Base-by-base conservation (phyloP, 2,329 filamentous ascomycete genomes). In the Nemania abortiva region DNA sequence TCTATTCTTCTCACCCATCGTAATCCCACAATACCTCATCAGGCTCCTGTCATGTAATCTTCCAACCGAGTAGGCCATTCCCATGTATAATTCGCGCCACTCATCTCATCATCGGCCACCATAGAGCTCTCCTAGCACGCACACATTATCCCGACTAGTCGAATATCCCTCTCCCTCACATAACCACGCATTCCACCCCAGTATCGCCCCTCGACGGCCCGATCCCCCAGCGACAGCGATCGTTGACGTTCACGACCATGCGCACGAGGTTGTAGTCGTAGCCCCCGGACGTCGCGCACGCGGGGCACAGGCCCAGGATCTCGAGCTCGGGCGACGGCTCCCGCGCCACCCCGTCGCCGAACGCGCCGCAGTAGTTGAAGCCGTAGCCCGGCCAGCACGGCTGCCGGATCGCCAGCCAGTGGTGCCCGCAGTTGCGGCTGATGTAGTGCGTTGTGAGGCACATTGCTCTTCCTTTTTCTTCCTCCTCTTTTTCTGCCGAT, bases 351-450 rank as follows among this genome's bases (percentile, higher is more conserved):
- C 81, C 81, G 71, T 81, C 79, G 63, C 79, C 76, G 71, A 88
- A 85, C 45, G 65, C 70, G 0, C 78, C 74, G 77, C 87, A 89
- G 31, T 78, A 84, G 67, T 76, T 78, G 78, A 89, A 88, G 68
- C 86, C 85, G 77, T 81, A 81, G 13, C 83, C 83, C 0, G 84
- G 84, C 3, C 74, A 80, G 79, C 87, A 89, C 6, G 84, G 82
- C 53, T 78, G 70, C 3, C 76, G 77, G 73, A 89, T 81, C 68
- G 82, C 75, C 50, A 85, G 81, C 87, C 87, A 89, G 72, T 81
- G 82, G 80, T 88, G 87, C 11, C 80, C 79, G 82, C 87, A 89
- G 67, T 72, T 73, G 58, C 82, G 83, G 76, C 86, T 84, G 66
- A 81, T 79, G 77, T 82, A 86, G 77, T 84, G 83, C 29, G 79